Conservation (phyloP, 768 basidiomycete species). For the Tulasnella sp. region DNA sequence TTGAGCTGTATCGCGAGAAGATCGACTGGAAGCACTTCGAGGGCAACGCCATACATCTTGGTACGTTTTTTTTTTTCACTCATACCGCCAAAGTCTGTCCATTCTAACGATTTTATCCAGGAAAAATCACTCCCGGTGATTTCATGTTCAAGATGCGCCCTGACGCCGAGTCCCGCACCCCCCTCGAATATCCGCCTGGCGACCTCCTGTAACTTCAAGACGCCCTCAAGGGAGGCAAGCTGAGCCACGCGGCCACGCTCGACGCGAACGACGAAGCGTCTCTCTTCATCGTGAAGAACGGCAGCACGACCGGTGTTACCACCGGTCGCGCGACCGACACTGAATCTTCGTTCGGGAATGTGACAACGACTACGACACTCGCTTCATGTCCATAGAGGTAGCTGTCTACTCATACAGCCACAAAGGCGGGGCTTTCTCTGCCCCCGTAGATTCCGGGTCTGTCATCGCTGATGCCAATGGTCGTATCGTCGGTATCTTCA, state of each 20-base stretch:
- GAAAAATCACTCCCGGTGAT: constrained; percentile 22
- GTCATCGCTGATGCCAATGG: constrained; percentile 18
- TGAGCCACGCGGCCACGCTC: constrained; percentile 23
- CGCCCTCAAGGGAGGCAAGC: constrained; percentile 21
- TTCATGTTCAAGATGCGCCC: constrained; percentile 24
- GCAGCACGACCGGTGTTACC: constrained; percentile 13
- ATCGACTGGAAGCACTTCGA: constrained; percentile 24
- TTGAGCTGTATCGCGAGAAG: constrained; percentile 24
- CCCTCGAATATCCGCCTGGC: constrained; percentile 26
- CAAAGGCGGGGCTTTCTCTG: constrained; percentile 20
- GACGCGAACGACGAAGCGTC: constrained; percentile 23
- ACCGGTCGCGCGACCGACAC: constrained; percentile 16
- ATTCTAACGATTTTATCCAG: constrained; percentile 25
- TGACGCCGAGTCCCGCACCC: constrained; percentile 18
- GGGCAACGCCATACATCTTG: constrained; percentile 26
- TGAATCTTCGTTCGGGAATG: constrained; percentile 12
- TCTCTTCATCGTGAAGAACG: constrained; percentile 17
- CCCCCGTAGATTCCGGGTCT: constrained; percentile 22
- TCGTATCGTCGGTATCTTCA: constrained; percentile 20
- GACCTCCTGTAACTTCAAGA: constrained; percentile 27
- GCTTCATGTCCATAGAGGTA: constrained; percentile 22
- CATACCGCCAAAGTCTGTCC: constrained; percentile 14
- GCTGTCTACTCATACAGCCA: constrained; percentile 15
- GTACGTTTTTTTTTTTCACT: constrained; percentile 21
- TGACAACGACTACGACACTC: constrained; percentile 6